Base-by-base conservation (phyloP, 345 rosid species). In the Jatropha curcas region DNA sequence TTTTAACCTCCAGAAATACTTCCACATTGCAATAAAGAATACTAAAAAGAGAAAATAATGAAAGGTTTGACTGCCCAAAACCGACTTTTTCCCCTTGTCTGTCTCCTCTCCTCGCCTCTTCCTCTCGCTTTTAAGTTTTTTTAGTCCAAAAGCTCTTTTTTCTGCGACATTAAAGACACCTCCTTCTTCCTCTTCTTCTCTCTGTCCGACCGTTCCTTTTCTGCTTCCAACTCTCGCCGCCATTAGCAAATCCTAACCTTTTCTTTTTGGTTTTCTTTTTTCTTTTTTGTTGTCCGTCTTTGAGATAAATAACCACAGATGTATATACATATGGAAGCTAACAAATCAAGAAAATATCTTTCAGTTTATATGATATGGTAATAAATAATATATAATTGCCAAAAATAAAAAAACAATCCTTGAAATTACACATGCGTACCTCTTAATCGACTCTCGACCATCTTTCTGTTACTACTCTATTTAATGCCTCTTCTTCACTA, bases 161-260 rank as follows among this genome's bases (percentile, higher is more conserved):
- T 20, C 51, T 52, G 60, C 66, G 50, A 24, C 50, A 69, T 45
- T 27, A 50, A 64, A 39, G 10, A 14, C 66, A 19, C 7, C 59
- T 50, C 41, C 55, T 69, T 19, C 71, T 31, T 25, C 35, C 71
- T 48, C 68, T 67, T 55, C 60, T 76, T 39, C 62, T 58, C 50
- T 24, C 24, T 28, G 39, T 14, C 43, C 34, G 64, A 46, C 64
- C 66, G 22, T 65, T 68, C 37, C 13, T 51, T 73, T 52, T 58
- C 22, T 65, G 58, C 1, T 58, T 72, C 51, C 56, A 65, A 57
- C 65, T n/a, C 51, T 64, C 55, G 83, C 80, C 80, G 80, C 75
- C 83, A 72, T 63, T 46, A 68, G 34, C 67, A 68, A 28, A 25
- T 7, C 58, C 60, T n/a, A 2, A 28, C 31, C 37, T 11, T 50